A percentile compares a stretch with the other conserved stretches of the same genome.
Evolutionary conservation across 202 grass and related monocot species (phyloP).

Genomic region (Digitaria exilis): DNA sequence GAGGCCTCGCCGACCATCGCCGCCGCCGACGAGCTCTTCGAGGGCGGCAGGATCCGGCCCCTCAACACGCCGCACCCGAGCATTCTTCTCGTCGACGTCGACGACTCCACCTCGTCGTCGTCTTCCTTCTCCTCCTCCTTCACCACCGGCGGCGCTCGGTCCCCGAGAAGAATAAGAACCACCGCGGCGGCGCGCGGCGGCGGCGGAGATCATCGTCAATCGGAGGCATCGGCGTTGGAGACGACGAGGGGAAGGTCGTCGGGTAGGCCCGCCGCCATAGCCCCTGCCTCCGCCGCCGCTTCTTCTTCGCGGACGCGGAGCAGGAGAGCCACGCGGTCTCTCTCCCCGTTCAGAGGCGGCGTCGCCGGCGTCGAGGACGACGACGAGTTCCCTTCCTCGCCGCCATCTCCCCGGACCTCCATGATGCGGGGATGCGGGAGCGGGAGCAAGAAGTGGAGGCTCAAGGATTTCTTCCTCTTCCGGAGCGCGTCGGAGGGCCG

Average conservation of each 20-base stretch:
- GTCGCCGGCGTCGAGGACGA: conserved; percentile 32
- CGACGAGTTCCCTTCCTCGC: conserved; percentile 38
- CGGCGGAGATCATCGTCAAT: not conserved
- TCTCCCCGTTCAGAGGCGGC: conserved; percentile 65
- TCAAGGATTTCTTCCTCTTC: conserved; percentile 93
- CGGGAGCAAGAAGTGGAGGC: conserved; percentile 81
- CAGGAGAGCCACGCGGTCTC: conserved; percentile 57
- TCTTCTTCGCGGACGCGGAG: conserved; percentile 33
- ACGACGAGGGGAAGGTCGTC: conserved; percentile 54
- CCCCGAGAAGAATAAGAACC: not conserved
- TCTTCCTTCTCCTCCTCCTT: not conserved
- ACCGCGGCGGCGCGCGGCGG: not conserved
- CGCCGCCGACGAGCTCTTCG: conserved; percentile 96
- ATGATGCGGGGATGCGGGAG: conserved; percentile 59
- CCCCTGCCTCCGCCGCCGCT: not conserved
- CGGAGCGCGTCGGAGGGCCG: conserved; percentile 91
- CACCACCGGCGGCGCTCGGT: conserved; percentile 1
- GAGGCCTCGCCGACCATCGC: conserved; percentile 53
- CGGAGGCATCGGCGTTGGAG: not conserved
- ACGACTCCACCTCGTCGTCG: not conserved
- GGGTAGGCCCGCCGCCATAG: not conserved
- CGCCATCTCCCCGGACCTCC: conserved; percentile 40
- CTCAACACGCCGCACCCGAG: conserved; percentile 48
- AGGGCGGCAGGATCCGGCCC: conserved; percentile 87
- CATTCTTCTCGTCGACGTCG: not conserved